These are phyloP conservation scores for Collariella sp. DNA, from an alignment of 495 filamentous ascomycete species.

Conservation along the genomic window DNA sequence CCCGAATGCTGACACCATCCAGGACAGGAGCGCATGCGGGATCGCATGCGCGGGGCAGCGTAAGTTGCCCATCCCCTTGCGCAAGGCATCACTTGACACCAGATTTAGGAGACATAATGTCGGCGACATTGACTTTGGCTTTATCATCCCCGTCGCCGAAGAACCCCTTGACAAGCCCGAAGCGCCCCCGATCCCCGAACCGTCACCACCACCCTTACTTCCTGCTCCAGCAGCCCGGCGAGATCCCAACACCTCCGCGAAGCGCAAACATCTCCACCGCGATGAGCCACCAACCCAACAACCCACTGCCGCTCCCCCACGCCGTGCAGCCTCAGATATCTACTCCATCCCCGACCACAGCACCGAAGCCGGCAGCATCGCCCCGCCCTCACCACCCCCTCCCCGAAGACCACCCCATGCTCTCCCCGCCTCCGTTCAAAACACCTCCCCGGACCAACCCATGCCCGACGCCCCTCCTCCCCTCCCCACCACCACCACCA, in stretches of 20 bases:
- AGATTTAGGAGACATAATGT: slow-evolving; percentile 34
- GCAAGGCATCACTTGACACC: neutral
- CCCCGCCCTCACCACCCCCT: neutral
- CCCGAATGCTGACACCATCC: neutral
- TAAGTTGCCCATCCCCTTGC: slow-evolving; percentile 15
- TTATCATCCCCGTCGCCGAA: slow-evolving; percentile 32
- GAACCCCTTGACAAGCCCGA: slow-evolving; percentile 1
- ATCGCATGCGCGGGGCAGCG: slow-evolving; percentile 45
- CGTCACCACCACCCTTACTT: slow-evolving; percentile 17
- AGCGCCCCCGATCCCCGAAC: neutral
- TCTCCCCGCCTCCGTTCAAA: too few relatives aligned
- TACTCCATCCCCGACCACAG: slow-evolving; percentile 15
- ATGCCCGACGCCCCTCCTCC: slow-evolving; percentile 8
- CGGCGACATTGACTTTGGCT: slow-evolving; percentile 38
- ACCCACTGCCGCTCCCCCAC: neutral
- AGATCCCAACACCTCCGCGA: slow-evolving; percentile 36
- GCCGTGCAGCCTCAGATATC: slow-evolving; percentile 11
- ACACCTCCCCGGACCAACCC: neutral
- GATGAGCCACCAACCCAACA: neutral
- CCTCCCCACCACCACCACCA: neutral
- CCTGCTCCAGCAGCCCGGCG: slow-evolving; percentile 21
- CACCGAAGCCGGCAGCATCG: slow-evolving; percentile 3
- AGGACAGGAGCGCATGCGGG: slow-evolving; percentile 42
- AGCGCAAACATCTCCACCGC: slow-evolving; percentile 24
- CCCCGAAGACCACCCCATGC: neutral